Conservation (phyloP, 495 filamentous ascomycete genomes). For the Geoglossum glabrum region DNA sequence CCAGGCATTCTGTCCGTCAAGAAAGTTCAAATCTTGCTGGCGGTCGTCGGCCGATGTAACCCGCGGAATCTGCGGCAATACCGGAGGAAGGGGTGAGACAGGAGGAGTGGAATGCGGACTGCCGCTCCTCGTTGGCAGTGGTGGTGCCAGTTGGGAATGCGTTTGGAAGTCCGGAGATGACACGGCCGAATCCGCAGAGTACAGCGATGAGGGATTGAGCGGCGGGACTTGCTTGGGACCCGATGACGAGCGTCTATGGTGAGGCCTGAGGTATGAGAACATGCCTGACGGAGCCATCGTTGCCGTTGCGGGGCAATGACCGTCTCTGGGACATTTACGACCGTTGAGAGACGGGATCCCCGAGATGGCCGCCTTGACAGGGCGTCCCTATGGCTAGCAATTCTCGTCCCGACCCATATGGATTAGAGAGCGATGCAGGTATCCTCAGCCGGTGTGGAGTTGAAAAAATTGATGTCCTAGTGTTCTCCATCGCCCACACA, state of each 20-base stretch:
- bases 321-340: neutral
- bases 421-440: neutral
- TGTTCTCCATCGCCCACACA: neutral
- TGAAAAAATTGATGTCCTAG: neutral
- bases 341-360: neutral
- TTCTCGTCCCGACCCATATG: neutral
- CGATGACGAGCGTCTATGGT: neutral
- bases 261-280: neutral
- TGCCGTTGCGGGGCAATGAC: neutral
- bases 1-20: neutral
- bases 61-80: neutral
- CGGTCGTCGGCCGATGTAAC: neutral
- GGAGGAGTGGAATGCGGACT: neutral
- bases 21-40: neutral
- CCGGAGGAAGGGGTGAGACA: neutral
- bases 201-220: neutral
- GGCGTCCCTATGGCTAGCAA: neutral
- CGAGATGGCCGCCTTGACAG: neutral
- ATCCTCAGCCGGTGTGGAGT: neutral
- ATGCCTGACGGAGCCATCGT: neutral
- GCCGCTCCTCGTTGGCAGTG: neutral
- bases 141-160: neutral
- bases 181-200: neutral
- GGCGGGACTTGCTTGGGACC: neutral
- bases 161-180: neutral